Percentiles rank a stretch among this genome's conserved stretches.
phyloP scores from a whole-genome alignment of 192 early-diverging fungal genomes.

The Entomortierella lignicola region DNA sequence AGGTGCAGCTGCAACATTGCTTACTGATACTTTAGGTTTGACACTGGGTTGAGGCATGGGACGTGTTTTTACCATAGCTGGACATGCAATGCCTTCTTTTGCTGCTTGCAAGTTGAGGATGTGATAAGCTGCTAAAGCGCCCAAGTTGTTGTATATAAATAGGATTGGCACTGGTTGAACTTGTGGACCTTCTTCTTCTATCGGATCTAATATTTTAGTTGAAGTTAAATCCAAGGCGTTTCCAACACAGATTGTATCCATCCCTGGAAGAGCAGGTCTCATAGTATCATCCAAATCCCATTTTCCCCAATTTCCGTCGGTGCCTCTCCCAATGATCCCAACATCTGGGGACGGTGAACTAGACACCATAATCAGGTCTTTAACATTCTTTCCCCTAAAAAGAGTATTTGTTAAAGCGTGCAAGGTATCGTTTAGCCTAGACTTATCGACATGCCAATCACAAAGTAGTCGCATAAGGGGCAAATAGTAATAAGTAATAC shows the following conservation, averaged over 20 bases:
- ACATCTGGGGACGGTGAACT: conserved; percentile 59
- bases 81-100: conserved; percentile 49
- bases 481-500: too few species aligned
- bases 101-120: conserved; percentile 69
- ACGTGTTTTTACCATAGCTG: conserved; percentile 49
- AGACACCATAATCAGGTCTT: conserved; percentile 54
- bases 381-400: conserved; percentile 49
- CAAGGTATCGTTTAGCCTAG: too few species aligned
- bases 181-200: conserved; percentile 57
- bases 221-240: conserved; percentile 80
- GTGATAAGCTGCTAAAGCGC: conserved; percentile 72
- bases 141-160: conserved; percentile 76
- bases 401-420: too few species aligned
- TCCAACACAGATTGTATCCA: conserved; percentile 77
- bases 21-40: background rate
- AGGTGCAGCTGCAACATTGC: background rate
- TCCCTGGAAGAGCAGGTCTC: conserved; percentile 69
- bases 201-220: conserved; percentile 61
- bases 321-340: conserved; percentile 60
- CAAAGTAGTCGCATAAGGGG: too few species aligned
- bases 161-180: conserved; percentile 76
- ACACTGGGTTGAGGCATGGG: conserved; percentile 2
- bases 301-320: conserved; percentile 69
- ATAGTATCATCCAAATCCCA: conserved; percentile 73
- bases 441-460: too few species aligned